Percentiles rank a stretch among this genome's conserved stretches.
These are phyloP conservation scores for Ceriops zippeliana DNA, from an alignment of 345 rosid species.

Conservation along the genomic window DNA sequence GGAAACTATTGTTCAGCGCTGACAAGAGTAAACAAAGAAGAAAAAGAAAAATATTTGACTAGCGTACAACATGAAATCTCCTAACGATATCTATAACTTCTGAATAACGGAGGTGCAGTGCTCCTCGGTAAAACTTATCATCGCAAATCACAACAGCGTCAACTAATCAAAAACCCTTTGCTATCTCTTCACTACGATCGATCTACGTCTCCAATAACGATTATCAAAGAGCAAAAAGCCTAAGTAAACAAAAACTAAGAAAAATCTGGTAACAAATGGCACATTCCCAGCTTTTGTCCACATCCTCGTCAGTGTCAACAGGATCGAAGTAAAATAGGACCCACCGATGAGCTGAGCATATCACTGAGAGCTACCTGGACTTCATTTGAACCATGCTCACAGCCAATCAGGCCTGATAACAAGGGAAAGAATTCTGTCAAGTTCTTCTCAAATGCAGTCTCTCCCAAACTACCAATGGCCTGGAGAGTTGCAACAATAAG, in stretches of 20 bases:
- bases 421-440: constrained; percentile 20
- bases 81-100: constrained; percentile 22
- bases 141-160: constrained; percentile 14
- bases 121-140: constrained; percentile 26
- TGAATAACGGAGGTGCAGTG: constrained; percentile 15
- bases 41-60: constrained; percentile 5
- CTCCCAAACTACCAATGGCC: constrained; percentile 78
- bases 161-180: constrained; percentile 23
- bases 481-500: constrained; percentile 71
- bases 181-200: constrained; percentile 36
- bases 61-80: constrained; percentile 38
- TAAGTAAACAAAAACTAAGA: constrained; percentile 6
- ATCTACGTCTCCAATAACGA: constrained; percentile 27
- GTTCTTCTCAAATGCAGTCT: constrained; percentile 66
- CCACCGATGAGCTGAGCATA: constrained; percentile 1
- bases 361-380: constrained; percentile 7
- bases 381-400: constrained; percentile 5
- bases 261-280: constrained; percentile 24
- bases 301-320: not conserved
- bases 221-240: not conserved
- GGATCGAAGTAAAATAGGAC: constrained; percentile 1
- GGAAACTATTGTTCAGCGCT: constrained; percentile 1
- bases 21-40: not conserved
- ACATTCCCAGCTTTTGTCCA: constrained; percentile 12
- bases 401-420: not conserved